Evolutionary conservation across 1,284 basidiomycete genomes (phyloP), one percentile per base, ranked within the genome.

Genomic region (Ganoderma boninense): DNA sequence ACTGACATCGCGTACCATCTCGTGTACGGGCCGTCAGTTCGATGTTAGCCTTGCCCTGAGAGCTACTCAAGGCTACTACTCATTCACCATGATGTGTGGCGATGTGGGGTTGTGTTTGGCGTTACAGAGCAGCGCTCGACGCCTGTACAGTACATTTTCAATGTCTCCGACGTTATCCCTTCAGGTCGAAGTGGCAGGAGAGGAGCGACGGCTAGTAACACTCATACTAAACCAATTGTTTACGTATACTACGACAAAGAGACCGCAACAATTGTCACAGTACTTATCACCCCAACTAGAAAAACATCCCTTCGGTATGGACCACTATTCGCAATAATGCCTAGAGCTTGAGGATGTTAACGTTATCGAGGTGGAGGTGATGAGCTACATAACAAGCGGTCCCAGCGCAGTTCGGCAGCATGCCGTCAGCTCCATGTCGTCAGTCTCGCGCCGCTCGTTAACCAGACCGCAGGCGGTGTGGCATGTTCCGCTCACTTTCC

Each of bases 1-100:
- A 52, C 23, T 26, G 49, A 52, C 49, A 52, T 52, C 49, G 49
- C 49, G 23, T 52, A 52, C 49, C n/a, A 52, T 52, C 49, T 52
- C 49, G 20, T 18, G 38, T 38, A 38, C 5, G 16, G 54, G 5
- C 49, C 49, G 26, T 52, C 49, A 52, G 23, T 8, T 52, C 49
- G 4, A 52, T 26, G 49, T 26, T 52, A 26, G 13, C 49, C 49
- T 52, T 52, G 23, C 49, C 49, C 49, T 26, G 49, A 52, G 23
- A 10, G 49, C n/a, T n/a, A n/a, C n/a, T n/a, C n/a, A n/a, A n/a
- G n/a, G n/a, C n/a, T n/a, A n/a, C n/a, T 49, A 23, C 46, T 23
- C 23, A 26, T 26, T 13, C 14, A 3, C 49, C 49, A 52, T 52
- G 49, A 52, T 52, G 43, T 43, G 43, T 6, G 43, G 13, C 18